These are phyloP conservation scores for Penicillium capsulatum DNA, from an alignment of 2,329 filamentous ascomycete species.

Conservation along the genomic window DNA sequence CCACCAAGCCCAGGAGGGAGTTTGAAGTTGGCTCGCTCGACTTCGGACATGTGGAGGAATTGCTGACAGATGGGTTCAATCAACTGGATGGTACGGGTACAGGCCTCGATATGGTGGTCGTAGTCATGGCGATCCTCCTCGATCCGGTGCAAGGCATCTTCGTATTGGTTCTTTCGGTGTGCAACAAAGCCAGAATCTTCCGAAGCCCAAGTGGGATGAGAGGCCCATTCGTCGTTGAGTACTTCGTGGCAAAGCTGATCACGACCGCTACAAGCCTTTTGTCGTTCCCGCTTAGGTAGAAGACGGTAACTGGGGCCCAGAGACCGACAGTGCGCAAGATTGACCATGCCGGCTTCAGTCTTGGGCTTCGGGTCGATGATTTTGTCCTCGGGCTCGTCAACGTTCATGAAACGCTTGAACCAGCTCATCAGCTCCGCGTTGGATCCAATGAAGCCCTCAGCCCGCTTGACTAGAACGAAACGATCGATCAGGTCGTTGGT, in stretches of 20 bases:
- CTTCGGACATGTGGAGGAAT: conserved; percentile 71
- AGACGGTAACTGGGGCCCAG: conserved; percentile 92
- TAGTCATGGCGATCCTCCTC: conserved; percentile 98
- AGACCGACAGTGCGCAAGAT: conserved; percentile 90
- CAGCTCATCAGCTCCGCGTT: conserved; percentile 84
- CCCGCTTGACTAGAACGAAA: conserved; percentile 75
- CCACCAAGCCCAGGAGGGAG: conserved; percentile 82
- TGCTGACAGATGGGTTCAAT: conserved; percentile 91
- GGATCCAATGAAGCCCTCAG: conserved; percentile 77
- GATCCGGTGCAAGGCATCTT: conserved; percentile 90
- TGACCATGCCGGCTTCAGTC: conserved; percentile 72
- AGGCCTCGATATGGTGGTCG: conserved; percentile 96
- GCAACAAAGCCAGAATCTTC: conserved; percentile 97
- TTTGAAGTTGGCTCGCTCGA: conserved; percentile 69
- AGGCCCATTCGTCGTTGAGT: conserved; percentile 96
- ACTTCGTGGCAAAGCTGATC: conserved; percentile 93
- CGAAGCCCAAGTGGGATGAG: conserved; percentile 96
- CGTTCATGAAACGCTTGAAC: conserved; percentile 79
- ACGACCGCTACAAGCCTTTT: conserved; percentile 87
- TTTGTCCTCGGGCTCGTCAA: conserved; percentile 68
- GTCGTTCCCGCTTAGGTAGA: conserved; percentile 81
- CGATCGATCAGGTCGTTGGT: conserved; percentile 89
- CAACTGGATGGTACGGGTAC: conserved; percentile 89
- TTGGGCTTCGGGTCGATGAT: conserved; percentile 73
- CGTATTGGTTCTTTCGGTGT: conserved; percentile 91